Evolutionary conservation across 768 basidiomycete genomes (phyloP).

Genomic region (Pseudohyphozyma bogoriensis): DNA sequence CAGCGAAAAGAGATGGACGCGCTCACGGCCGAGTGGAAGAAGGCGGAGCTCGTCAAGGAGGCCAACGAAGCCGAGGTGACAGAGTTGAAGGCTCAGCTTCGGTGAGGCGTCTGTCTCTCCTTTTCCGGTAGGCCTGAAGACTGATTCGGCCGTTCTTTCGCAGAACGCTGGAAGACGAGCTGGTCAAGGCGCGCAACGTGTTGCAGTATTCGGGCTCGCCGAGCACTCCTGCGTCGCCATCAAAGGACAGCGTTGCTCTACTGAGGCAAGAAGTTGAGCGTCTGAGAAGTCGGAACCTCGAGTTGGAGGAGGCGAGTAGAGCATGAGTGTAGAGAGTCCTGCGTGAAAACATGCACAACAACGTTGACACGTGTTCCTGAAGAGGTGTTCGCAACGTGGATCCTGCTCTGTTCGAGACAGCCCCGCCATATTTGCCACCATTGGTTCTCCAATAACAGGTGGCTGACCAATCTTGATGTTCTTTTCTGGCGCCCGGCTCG

Average conservation of each 20-base stretch:
- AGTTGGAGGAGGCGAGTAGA: constrained; percentile 20
- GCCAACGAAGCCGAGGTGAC: constrained; percentile 10
- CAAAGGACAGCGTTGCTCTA: constrained; percentile 1
- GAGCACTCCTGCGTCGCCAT: neutral
- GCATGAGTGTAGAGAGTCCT: too few relatives aligned
- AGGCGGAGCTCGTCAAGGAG: constrained; percentile 16
- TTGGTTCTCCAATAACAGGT: too few relatives aligned
- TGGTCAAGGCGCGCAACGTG: neutral
- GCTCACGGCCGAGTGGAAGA: constrained; percentile 21
- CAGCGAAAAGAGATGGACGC: constrained; percentile 22
- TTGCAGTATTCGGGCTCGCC: neutral
- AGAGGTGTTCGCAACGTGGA: too few relatives aligned
- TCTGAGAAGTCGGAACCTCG: constrained; percentile 11
- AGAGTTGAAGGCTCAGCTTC: neutral
- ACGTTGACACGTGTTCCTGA: too few relatives aligned
- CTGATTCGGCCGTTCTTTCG: too few relatives aligned
- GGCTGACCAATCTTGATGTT: too few relatives aligned
- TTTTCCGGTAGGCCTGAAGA: neutral
- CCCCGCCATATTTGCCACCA: too few relatives aligned
- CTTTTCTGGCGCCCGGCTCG: too few relatives aligned
- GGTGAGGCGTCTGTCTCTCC: neutral
- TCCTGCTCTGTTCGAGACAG: too few relatives aligned
- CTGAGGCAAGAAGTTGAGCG: constrained; percentile 15
- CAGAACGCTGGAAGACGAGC: constrained; percentile 8
- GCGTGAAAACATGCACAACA: too few relatives aligned